Evolutionary conservation across 768 basidiomycete species (phyloP), one percentile per base, ranked within the genome.

Genomic region (Austroboletus festivus): DNA sequence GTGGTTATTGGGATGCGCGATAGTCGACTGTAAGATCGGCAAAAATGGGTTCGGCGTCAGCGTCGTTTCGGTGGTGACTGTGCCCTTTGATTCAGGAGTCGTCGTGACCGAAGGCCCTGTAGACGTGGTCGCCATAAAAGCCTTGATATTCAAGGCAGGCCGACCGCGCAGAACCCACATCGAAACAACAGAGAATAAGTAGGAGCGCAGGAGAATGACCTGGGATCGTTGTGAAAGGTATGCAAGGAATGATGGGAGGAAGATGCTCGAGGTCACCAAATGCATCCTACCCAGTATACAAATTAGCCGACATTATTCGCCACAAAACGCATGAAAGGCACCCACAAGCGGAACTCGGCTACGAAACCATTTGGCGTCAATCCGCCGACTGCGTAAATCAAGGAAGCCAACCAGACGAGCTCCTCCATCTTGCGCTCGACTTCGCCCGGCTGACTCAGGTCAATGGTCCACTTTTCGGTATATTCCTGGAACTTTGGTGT

Each of bases 351-450:
- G 63, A 87, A 86, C 30, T 69, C 56, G 1, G 55, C 33, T 33
- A 13, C 38, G 37, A 54, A 51, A 46, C 86, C 80, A 1, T 74
- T 77, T 21, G 74, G 71, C 60, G 81, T 65, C 71, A 74, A 80
- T 4, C 80, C 83, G 6, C 73, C 76, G 18, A 81, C 67, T 2
- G 74, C 81, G 51, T 82, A 89, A 19, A 83, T 54, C n/a, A 85
- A 47, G 0, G 68, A 67, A 38, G 70, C 74, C 16, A 75, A 64
- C 80, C 83, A 89, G 5, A 69, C 58, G 4, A 89, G 53, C 55
- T 89, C 85, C 53, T 83, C 81, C 21, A 83, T 70, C 62, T 85
- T 87, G 16, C 69, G 62, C n/a, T 73, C 70, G 6, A 81, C 54
- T 52, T 74, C 69, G 26, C 67, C 55, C 33, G 71, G 54, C 45